Evolutionary conservation across 805 yeast species (phyloP).

Genomic region (Lipomyces sp.): DNA sequence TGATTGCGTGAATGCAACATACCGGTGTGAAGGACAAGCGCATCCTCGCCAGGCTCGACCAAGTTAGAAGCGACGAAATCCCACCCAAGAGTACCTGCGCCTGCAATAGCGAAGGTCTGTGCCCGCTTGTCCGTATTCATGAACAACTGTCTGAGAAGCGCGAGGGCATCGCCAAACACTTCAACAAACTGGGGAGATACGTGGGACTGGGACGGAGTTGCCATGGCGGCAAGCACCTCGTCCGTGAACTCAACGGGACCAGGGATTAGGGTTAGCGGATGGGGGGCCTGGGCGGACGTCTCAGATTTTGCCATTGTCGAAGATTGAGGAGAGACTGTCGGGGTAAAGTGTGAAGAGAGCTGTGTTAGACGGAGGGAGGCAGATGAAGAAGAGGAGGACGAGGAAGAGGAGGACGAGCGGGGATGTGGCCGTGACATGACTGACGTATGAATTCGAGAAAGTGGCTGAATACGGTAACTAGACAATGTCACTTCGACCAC

Average conservation of each 20-base stretch:
- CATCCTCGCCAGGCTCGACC: slow-evolving; percentile 65
- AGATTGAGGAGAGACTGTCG: background rate
- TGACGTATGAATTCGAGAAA: background rate
- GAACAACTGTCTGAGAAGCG: slow-evolving; percentile 74
- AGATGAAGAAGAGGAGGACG: background rate
- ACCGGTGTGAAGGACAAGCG: slow-evolving; percentile 85
- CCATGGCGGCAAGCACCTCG: slow-evolving; percentile 75
- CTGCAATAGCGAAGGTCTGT: slow-evolving; percentile 82
- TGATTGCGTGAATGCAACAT: slow-evolving; percentile 46
- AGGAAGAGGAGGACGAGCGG: background rate
- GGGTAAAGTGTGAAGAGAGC: slow-evolving; percentile 22
- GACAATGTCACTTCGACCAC: background rate
- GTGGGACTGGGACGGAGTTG: slow-evolving; percentile 86
- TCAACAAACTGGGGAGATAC: slow-evolving; percentile 81
- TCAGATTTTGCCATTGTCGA: slow-evolving; percentile 3
- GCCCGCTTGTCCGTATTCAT: slow-evolving; percentile 62
- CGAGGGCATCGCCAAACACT: slow-evolving; percentile 71
- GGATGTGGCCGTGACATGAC: slow-evolving; percentile 7
- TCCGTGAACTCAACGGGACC: slow-evolving; percentile 88
- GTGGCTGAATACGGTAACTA: background rate
- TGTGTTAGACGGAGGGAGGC: slow-evolving; percentile 24
- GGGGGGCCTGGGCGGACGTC: slow-evolving; percentile 38
- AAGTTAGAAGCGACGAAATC: slow-evolving; percentile 84
- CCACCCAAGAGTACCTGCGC: slow-evolving; percentile 96
- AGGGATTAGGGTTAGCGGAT: slow-evolving; percentile 61